Base-by-base conservation (phyloP, 2,329 filamentous ascomycete species). In the Madurella mycetomatis region DNA sequence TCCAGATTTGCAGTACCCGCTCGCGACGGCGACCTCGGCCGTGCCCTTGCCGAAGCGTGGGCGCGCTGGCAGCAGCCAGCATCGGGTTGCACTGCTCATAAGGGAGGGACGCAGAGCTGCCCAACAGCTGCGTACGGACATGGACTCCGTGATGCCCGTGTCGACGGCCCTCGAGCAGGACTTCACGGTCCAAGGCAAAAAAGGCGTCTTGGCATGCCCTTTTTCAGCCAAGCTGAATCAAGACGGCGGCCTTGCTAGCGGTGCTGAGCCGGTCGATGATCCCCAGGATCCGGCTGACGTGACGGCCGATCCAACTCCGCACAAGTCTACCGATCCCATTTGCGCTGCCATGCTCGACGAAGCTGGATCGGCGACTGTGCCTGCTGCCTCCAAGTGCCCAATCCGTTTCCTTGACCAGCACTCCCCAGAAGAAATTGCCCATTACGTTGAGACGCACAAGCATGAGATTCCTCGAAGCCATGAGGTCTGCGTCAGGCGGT, bases 401-500 rank as follows among this genome's bases (percentile, higher is more conserved):
- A 97, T 97, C 56, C 88, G 92, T 46, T 96, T 88, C 73, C 77
- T 96, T 67, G 87, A 96, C 70, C 87, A 95, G 69, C 92, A 96
- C 67, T 91, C 90, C 2, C 90, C 92, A 1, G 90, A 96, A 73
- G 92, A 96, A 67, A 86, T 97, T 58, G 92, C 92, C 13, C 84
- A 88, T 65, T 97, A 96, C 69, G 90, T 97, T 66, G 90, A 96
- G 69, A 91, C 86, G 49, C 92, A 96, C 74, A 96, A 96, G 70
- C 92, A 97, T 71, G 88, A 96, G 70, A 82, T 97, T 51, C 92
- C 92, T 9, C 84, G 92, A 64, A 96, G 91, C 68, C 92, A 97
- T 71, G 90, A 95, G 68, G 83, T 96, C 43, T 97, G 92, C 70
- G 85, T 97, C 57, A 86, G 88, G 66, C 83, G 92, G 54, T 96